phyloP scores from a whole-genome alignment of 169 alveolate species.

The Plasmodium fragile region DNA sequence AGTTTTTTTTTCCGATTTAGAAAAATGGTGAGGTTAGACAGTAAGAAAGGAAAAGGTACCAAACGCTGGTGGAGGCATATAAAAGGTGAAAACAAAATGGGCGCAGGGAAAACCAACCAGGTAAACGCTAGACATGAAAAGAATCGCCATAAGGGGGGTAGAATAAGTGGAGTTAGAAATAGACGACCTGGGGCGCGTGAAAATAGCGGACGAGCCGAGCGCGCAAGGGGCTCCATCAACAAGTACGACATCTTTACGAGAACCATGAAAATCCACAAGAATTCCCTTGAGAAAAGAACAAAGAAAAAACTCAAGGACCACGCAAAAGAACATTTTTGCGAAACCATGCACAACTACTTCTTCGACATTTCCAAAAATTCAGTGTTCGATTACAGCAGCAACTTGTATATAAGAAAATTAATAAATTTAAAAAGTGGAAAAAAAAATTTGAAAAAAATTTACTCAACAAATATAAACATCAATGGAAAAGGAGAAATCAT shows the following conservation, averaged over 20 bases:
- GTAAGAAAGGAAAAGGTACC: background rate
- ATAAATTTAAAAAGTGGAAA: slow-evolving; percentile 63
- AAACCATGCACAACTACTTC: slow-evolving; percentile 54
- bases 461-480: slow-evolving; percentile 22
- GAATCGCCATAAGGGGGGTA: background rate
- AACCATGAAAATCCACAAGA: background rate
- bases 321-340: slow-evolving; percentile 43
- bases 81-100: background rate
- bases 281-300: background rate
- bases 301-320: slow-evolving; percentile 30
- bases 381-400: slow-evolving; percentile 57
- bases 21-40: background rate
- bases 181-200: background rate
- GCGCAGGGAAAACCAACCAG: background rate
- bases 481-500: slow-evolving; percentile 28
- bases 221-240: background rate
- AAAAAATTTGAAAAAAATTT: slow-evolving; percentile 29
- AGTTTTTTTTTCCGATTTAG: background rate
- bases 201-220: background rate
- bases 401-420: slow-evolving; percentile 43
- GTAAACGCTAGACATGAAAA: background rate
- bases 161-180: background rate
- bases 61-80: background rate
- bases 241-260: background rate
- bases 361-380: slow-evolving; percentile 57